phyloP scores from a whole-genome alignment of 2,329 filamentous ascomycete species.

The Alternaria brassicae region DNA sequence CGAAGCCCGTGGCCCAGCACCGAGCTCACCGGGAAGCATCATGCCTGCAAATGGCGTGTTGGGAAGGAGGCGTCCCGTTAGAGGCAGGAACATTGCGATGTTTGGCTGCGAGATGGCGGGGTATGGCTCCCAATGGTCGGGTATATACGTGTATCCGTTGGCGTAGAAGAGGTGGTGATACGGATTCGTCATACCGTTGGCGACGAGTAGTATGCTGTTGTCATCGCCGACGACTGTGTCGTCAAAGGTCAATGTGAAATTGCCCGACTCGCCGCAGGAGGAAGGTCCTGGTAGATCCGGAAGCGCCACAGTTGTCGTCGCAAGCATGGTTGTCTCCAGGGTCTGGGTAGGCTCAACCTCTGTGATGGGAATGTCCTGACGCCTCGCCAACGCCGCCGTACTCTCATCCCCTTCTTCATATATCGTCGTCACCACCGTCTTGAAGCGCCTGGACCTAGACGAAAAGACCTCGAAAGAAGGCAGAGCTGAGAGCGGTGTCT shows the following conservation, averaged over 20 bases:
- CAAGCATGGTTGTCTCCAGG: not conserved
- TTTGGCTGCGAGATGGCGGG: conserved; percentile 55
- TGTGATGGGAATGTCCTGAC: not conserved
- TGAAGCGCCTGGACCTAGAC: conserved; percentile 20
- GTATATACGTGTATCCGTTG: conserved; percentile 59
- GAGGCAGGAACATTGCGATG: conserved; percentile 57
- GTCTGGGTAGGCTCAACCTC: not conserved
- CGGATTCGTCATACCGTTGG: conserved; percentile 53
- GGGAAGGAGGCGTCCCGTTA: conserved; percentile 34
- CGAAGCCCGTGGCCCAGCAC: conserved; percentile 53
- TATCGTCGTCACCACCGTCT: conserved; percentile 19
- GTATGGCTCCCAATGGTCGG: conserved; percentile 55
- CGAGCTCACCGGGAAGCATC: conserved; percentile 56
- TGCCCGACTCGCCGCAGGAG: conserved; percentile 55
- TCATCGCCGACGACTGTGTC: conserved; percentile 29
- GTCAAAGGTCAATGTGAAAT: conserved; percentile 51
- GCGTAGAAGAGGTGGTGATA: conserved; percentile 62
- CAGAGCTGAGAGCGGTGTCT: conserved; percentile 31
- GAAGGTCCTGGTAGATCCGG: conserved; percentile 23
- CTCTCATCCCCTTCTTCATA: conserved; percentile 7
- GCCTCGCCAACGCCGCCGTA: conserved; percentile 1
- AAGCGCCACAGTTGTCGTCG: not conserved
- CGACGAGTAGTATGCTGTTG: conserved; percentile 48
- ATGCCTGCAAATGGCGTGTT: conserved; percentile 43
- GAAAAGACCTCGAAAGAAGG: conserved; percentile 26